Base-by-base conservation (phyloP, 75 land plant species). In the Ceratopteris richardii region DNA sequence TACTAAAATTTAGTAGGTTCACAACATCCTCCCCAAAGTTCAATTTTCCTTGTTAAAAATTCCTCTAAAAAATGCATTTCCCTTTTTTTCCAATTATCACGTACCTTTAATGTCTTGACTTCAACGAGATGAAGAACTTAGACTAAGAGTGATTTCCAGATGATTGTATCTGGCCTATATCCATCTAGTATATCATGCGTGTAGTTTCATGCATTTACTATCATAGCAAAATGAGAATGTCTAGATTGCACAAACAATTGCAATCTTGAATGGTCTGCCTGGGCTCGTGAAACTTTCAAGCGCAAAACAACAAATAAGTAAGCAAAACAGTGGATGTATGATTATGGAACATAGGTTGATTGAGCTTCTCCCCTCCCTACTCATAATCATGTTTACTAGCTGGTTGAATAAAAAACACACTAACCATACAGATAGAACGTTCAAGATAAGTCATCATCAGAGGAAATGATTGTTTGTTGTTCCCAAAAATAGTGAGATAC, bases 381-480 rank as follows among this genome's bases (percentile, higher is more conserved):
- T 58, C 31, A 62, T 44, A 24, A 60, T 54, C 44, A 44, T 57
- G 3, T 9, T 3, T 54, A 60, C 51, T 23, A n/a, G n/a, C n/a
- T n/a, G 33, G 74, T 67, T 64, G 57, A n/a, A 86, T 80, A 11
- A 80, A 57, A 28, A 33, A 65, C 91, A 90, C 86, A 5, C 82
- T 67, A 48, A 72, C 31, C 24, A 94, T 28, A 12, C 82, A 50
- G n/a, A 65, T 54, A 3, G 72, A 0, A 5, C 88, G 56, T 1
- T 85, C 85, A 57, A 86, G 62, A 63, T 85, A 44, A 13, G 90
- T 73, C 37, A 94, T 66, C 71, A 94, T 63, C 24, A 94, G 69
- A 22, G 91, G 51, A 58, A 78, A 94, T 29, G 66, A 57, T 24
- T 56, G 71, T 25, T 75, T 76, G 0, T 79, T 53, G 26, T 62